These are phyloP conservation scores for Trebouxia sp. DNA, from an alignment of 139 green algal genomes.

Conservation along the genomic window DNA sequence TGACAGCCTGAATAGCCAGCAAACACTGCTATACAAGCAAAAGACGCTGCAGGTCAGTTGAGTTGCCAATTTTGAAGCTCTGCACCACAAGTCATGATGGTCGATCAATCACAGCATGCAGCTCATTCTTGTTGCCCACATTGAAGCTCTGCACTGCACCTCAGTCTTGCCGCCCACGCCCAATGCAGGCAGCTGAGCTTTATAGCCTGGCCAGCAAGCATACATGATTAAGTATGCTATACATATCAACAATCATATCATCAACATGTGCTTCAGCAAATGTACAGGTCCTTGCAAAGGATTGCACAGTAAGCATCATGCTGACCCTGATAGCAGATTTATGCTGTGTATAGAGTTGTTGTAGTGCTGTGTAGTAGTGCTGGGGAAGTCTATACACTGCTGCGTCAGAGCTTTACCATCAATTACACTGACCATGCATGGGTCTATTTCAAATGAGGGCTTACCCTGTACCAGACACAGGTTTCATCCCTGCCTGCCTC, in stretches of 20 bases:
- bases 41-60: too few species aligned
- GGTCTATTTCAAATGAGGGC: neutral
- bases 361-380: too few species aligned
- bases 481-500: slow-evolving; percentile 43
- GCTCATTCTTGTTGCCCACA: slow-evolving; percentile 68
- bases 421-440: neutral
- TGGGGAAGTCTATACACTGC: too few species aligned
- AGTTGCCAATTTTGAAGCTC: too few species aligned
- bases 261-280: too few species aligned
- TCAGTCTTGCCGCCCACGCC: too few species aligned
- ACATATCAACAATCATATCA: neutral
- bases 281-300: too few species aligned
- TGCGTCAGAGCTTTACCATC: neutral
- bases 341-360: too few species aligned
- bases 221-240: neutral
- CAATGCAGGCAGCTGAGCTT: neutral
- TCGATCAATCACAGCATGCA: too few species aligned
- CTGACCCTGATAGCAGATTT: too few species aligned
- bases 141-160: slow-evolving; percentile 51
- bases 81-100: too few species aligned
- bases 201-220: neutral
- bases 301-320: too few species aligned
- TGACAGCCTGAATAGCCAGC: neutral
- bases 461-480: slow-evolving; percentile 50
- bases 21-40: neutral